These are phyloP conservation scores for Sporothrix euskadiensis DNA, from an alignment of 2,329 filamentous ascomycete species.

Conservation along the genomic window DNA sequence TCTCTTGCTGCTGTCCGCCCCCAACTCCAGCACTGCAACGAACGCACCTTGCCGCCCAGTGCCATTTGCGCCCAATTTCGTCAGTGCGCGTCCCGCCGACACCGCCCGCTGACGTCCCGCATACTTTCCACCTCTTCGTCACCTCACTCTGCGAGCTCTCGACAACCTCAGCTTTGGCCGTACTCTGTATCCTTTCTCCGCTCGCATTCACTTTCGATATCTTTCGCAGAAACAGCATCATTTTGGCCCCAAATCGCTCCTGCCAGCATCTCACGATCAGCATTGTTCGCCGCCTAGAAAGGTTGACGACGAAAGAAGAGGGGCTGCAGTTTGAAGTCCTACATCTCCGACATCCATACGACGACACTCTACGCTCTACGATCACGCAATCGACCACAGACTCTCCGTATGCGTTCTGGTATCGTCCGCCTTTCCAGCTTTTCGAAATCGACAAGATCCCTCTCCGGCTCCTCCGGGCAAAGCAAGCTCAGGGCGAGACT, in stretches of 20 bases:
- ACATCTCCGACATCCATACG: too few species aligned
- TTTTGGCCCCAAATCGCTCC: background rate
- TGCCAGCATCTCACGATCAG: background rate
- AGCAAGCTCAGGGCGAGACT: background rate
- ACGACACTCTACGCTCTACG: background rate
- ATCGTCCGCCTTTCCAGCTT: background rate
- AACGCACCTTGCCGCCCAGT: constrained; percentile 20
- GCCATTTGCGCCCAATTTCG: constrained; percentile 26
- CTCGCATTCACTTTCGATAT: background rate
- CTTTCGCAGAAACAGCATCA: background rate
- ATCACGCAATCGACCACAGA: background rate
- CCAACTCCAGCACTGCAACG: background rate
- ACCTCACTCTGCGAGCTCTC: background rate
- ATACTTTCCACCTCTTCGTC: constrained; percentile 11
- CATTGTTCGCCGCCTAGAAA: background rate
- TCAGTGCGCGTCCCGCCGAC: constrained; percentile 23
- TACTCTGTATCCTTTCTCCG: background rate
- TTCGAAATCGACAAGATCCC: background rate
- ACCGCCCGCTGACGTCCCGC: constrained; percentile 14
- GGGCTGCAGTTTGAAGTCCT: background rate
- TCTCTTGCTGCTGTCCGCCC: background rate
- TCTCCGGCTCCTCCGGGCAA: background rate
- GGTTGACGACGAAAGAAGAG: constrained; percentile 3
- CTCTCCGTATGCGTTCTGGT: too few species aligned
- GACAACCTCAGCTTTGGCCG: background rate